phyloP scores from a whole-genome alignment of 345 rosid genomes.

The Hibiscus syriacus region DNA sequence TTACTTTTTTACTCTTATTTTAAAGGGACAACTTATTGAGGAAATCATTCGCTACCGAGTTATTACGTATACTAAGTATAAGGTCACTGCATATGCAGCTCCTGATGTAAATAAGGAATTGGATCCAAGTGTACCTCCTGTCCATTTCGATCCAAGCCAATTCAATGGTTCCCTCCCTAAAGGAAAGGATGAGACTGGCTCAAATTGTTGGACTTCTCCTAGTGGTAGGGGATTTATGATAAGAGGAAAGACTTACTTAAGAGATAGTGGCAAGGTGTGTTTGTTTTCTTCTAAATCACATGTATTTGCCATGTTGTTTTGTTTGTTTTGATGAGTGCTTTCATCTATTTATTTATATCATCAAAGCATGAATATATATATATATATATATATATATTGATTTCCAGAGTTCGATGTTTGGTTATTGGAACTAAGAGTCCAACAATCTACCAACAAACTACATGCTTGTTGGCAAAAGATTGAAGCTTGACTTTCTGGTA shows the following conservation, averaged over 20 bases:
- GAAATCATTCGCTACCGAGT: background rate
- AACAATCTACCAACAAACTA: background rate
- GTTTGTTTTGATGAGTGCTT: background rate
- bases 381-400: background rate
- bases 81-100: constrained; percentile 33
- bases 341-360: background rate
- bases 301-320: background rate
- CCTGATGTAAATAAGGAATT: constrained; percentile 54
- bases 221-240: constrained; percentile 86
- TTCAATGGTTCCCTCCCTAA: constrained; percentile 56
- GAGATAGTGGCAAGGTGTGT: constrained; percentile 74
- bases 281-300: constrained; percentile 8
- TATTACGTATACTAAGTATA: constrained; percentile 14
- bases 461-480: background rate
- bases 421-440: background rate
- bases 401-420: background rate
- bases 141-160: constrained; percentile 44
- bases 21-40: background rate
- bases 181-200: constrained; percentile 54
- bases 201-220: constrained; percentile 89
- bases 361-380: background rate
- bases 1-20: background rate
- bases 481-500: background rate
- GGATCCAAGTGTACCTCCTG: constrained; percentile 43
- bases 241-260: constrained; percentile 86